phyloP scores from a whole-genome alignment of 2,329 filamentous ascomycete genomes.

The Aspergillus ruber region DNA sequence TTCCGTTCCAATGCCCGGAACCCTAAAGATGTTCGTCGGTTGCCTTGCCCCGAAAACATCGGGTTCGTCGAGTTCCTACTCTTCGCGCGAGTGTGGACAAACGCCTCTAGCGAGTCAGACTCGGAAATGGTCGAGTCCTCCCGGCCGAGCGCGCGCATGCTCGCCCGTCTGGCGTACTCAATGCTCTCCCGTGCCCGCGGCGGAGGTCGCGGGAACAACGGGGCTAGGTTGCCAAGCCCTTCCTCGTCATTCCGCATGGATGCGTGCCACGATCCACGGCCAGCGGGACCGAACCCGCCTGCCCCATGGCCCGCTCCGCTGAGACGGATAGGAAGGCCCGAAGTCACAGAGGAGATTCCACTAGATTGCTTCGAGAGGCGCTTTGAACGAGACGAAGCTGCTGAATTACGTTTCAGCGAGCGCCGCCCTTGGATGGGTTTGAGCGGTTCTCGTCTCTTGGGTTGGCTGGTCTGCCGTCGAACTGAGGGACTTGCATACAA shows the following conservation, averaged over 20 bases:
- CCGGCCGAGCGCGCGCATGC: constrained; percentile 24
- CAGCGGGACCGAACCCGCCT: constrained; percentile 32
- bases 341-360: constrained; percentile 30
- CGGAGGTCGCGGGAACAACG: constrained; percentile 31
- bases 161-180: constrained; percentile 25
- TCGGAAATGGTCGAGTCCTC: constrained; percentile 27
- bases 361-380: constrained; percentile 33
- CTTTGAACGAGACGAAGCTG: constrained; percentile 29
- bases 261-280: constrained; percentile 35
- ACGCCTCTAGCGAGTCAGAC: constrained; percentile 32
- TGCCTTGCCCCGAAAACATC: constrained; percentile 30
- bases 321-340: constrained; percentile 33
- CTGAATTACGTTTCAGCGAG: constrained; percentile 30
- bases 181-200: constrained; percentile 20
- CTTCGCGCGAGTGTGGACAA: constrained; percentile 33
- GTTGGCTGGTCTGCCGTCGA: constrained; percentile 23
- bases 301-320: constrained; percentile 39
- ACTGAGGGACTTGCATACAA: constrained; percentile 23
- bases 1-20: constrained; percentile 28
- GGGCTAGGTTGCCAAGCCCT: constrained; percentile 28
- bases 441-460: constrained; percentile 29
- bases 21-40: constrained; percentile 26
- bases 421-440: constrained; percentile 29
- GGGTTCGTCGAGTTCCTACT: constrained; percentile 33
- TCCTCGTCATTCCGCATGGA: constrained; percentile 30